phyloP scores from a whole-genome alignment of 306 rosid species.

The Medicago truncatula region MtrunA17r5.0-ANR NC_053043.1:45984001-45984500 shows the following conservation, averaged over 20 bases:
- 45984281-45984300: constrained; percentile 95
- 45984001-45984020: constrained; percentile 96
- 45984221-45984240: constrained; percentile 99
- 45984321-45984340: constrained; percentile 98
- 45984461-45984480: no score
- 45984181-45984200: constrained; percentile 99
- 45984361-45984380: constrained; percentile 98
- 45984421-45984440: no score
- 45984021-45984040: constrained; percentile 96
- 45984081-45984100: constrained; percentile 83
- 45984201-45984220: constrained; percentile 96
- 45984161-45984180: constrained; percentile 59
- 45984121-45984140: no score
- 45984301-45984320: constrained; percentile 97
- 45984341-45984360: constrained; percentile 91
- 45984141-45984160: no score
- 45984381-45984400: constrained; percentile 96
- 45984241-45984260: constrained; percentile 98
- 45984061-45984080: constrained; percentile 98
- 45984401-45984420: constrained; percentile 69
- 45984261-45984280: constrained; percentile 98
- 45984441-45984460: no score
- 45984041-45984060: constrained; percentile 97
- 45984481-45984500: no score
- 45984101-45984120: no score